Evolutionary conservation across 495 filamentous ascomycete genomes (phyloP), one percentile per base, ranked within the genome.

Genomic region (Aspergillus funiculosus): DNA sequence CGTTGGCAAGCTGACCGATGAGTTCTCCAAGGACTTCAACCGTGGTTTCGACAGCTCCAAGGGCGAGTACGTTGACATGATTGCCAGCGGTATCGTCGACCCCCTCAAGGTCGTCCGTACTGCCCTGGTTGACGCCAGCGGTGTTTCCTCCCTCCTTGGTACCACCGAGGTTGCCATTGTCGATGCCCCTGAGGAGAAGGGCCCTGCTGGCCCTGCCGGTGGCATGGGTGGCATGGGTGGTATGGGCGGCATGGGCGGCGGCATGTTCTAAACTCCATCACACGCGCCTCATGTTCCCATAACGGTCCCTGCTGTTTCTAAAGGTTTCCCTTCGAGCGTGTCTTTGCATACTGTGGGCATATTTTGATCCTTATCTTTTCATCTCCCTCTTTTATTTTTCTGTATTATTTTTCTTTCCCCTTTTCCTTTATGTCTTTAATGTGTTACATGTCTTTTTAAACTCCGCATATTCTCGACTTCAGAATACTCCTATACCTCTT

Each of bases 91-190:
- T 83, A 97, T 98, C 66, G 84, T 98, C 56, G 92, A 98, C 62
- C 92, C 92, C 36, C 82, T 98, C 77, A 98, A 98, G 85, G 92
- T 98, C 52, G 92, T 98, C 59, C 88, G 92, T 55, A 98, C 91
- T 50, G 88, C 85, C 43, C 80, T 98, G 26, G 78, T 90, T 61
- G 92, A 98, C 66, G 92, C 92, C 59, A 87, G 83, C 66, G 92
- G 92, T 74, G 92, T 98, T 56, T 91, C 92, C 30, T 96, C 90
- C 41, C 80, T 98, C 44, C 85, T 98, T 52, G 92, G 92, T 68
- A 98, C 92, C 56, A 98, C 94, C 51, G 92, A 98, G 71, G 91
- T 95, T 48, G 89, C 91, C 41, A 90, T 98, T 50, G 88, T 94
- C 43, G 92, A 98, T 70, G 92, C 94, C 43, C 78, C 86, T 38